These are phyloP conservation scores for Pseudocercospora macadamiae DNA, from an alignment of 2,329 filamentous ascomycete species.

Conservation along the genomic window DNA sequence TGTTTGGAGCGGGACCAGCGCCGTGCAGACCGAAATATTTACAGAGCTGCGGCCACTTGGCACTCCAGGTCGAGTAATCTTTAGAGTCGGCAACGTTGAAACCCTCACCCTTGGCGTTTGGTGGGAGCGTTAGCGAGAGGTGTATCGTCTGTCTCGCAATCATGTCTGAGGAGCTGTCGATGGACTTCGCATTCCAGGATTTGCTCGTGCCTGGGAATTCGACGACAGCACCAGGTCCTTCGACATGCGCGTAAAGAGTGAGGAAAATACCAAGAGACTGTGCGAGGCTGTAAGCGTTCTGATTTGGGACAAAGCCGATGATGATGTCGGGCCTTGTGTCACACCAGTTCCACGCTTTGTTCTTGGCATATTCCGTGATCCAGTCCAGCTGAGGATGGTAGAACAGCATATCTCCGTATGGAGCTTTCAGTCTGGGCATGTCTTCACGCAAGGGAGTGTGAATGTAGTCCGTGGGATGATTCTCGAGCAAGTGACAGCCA, in stretches of 20 bases:
- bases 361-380: constrained; percentile 35
- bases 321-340: constrained; percentile 43
- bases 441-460: constrained; percentile 38
- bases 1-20: constrained; percentile 18
- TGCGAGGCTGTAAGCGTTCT: constrained; percentile 41
- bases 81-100: constrained; percentile 33
- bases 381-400: constrained; percentile 44
- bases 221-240: constrained; percentile 39
- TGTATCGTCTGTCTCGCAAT: constrained; percentile 33
- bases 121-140: constrained; percentile 22
- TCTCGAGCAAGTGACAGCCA: constrained; percentile 48
- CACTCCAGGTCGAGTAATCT: constrained; percentile 25
- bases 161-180: constrained; percentile 42
- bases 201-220: constrained; percentile 40
- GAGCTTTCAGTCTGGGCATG: constrained; percentile 35
- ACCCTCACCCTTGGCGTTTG: constrained; percentile 22
- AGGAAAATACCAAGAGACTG: constrained; percentile 40
- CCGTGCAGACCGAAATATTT: constrained; percentile 31
- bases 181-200: constrained; percentile 39
- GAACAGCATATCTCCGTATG: constrained; percentile 38
- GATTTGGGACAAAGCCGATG: constrained; percentile 41
- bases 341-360: constrained; percentile 42
- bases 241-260: constrained; percentile 37
- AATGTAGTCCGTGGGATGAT: constrained; percentile 44
- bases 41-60: constrained; percentile 30